These are phyloP conservation scores for Phytophthora chlamydospora DNA, from an alignment of 352 stramenopile genomes.

Conservation along the genomic window DNA sequence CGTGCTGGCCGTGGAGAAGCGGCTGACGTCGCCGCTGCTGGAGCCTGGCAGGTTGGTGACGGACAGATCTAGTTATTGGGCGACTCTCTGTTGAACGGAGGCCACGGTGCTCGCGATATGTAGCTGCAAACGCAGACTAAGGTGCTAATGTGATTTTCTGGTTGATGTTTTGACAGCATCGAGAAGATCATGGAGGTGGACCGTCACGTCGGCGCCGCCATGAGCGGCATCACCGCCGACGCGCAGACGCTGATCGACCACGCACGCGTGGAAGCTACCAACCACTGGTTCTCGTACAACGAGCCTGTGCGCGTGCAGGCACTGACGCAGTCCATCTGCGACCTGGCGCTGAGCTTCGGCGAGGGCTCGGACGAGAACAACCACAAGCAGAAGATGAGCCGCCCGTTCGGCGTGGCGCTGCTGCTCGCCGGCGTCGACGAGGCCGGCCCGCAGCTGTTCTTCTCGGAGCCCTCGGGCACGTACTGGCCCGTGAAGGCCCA, in stretches of 20 bases:
- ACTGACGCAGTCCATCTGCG: conserved; percentile 98
- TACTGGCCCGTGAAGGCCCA: conserved; percentile 99
- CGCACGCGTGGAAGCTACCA: conserved; percentile 98
- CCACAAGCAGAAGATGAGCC: conserved; percentile 97
- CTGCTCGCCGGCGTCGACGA: conserved; percentile 97
- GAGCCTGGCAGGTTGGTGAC: conserved; percentile 86
- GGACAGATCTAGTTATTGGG: neutral
- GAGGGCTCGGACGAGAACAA: conserved; percentile 94
- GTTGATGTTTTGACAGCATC: conserved; percentile 74
- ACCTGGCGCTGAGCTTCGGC: conserved; percentile 97
- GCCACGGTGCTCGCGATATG: neutral
- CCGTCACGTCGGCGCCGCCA: conserved; percentile 96
- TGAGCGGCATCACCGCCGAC: conserved; percentile 98
- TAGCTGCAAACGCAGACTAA: neutral
- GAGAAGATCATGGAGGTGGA: conserved; percentile 99
- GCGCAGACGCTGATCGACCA: conserved; percentile 99
- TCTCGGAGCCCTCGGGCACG: conserved; percentile 97
- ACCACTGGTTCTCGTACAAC: conserved; percentile 98
- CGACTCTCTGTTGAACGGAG: too few species aligned
- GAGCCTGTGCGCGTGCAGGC: conserved; percentile 98
- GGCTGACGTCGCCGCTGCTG: conserved; percentile 96
- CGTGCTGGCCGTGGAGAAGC: conserved; percentile 99
- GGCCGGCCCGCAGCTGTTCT: conserved; percentile 94
- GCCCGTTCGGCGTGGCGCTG: conserved; percentile 98
- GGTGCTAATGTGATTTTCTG: conserved; percentile 6